phyloP scores from a whole-genome alignment of 768 basidiomycete genomes.

The Sarcodon sp. region DNA sequence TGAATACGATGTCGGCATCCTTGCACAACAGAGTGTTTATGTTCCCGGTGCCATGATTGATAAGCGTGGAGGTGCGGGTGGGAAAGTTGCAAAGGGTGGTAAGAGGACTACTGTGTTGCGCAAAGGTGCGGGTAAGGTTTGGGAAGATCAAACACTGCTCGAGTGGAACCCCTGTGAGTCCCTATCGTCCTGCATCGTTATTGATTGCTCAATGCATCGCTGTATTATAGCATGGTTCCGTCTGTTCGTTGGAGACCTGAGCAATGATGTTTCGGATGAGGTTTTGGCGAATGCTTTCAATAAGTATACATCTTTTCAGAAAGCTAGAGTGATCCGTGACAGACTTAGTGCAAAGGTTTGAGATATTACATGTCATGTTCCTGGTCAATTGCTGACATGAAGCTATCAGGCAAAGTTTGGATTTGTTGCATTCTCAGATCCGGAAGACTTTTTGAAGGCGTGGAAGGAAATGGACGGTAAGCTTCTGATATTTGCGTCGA shows the following conservation, averaged over 20 bases:
- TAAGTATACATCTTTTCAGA: conserved; percentile 87
- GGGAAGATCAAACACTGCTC: conserved; percentile 95
- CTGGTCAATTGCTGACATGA: neutral
- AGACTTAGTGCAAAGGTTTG: conserved; percentile 84
- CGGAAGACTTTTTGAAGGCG: conserved; percentile 94
- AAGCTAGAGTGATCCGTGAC: conserved; percentile 92
- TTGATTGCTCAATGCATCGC: neutral
- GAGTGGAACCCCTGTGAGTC: conserved; percentile 94
- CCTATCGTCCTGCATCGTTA: neutral
- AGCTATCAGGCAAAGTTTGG: conserved; percentile 77
- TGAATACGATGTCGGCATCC: conserved; percentile 84
- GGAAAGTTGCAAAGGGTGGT: conserved; percentile 78
- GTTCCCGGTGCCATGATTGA: conserved; percentile 88
- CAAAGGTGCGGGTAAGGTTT: conserved; percentile 92
- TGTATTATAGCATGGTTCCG: conserved; percentile 77
- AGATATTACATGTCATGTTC: neutral
- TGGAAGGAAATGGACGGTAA: conserved; percentile 99
- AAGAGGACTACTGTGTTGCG: conserved; percentile 90
- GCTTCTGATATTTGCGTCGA: conserved; percentile 12
- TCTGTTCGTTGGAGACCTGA: conserved; percentile 93
- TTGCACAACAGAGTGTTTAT: conserved; percentile 86
- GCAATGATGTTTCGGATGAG: conserved; percentile 96
- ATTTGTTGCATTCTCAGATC: conserved; percentile 95
- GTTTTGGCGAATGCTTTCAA: conserved; percentile 88
- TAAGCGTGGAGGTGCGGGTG: conserved; percentile 75